Percentiles rank a stretch among this genome's conserved stretches.
Evolutionary conservation across 768 basidiomycete genomes (phyloP).

Genomic region (Trametes cinnabarina): DNA sequence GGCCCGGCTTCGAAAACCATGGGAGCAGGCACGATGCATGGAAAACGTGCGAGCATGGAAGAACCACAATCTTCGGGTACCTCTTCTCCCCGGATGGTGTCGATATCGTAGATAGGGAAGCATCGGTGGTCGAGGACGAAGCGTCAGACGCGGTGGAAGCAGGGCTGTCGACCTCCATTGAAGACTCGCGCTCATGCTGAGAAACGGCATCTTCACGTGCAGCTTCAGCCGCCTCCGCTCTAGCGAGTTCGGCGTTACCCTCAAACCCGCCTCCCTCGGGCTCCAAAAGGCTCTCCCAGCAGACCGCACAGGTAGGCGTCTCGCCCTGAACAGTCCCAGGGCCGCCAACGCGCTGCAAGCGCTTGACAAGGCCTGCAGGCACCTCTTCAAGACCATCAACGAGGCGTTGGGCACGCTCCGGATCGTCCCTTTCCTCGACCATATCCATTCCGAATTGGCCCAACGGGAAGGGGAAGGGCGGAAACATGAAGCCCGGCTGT

Average conservation of each 20-base stretch:
- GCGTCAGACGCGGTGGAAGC: not conserved
- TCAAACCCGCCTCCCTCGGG: conserved; percentile 38
- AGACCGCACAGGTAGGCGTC: conserved; percentile 62
- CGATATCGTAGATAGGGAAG: conserved; percentile 7
- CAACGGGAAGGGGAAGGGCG: conserved; percentile 28
- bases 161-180: conserved; percentile 17
- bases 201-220: conserved; percentile 11
- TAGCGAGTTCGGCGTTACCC: conserved; percentile 12
- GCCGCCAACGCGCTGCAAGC: conserved; percentile 54
- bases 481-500: conserved; percentile 23
- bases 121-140: conserved; percentile 11
- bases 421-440: conserved; percentile 51
- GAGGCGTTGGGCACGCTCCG: conserved; percentile 62
- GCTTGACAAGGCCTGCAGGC: conserved; percentile 60
- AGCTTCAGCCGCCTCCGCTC: conserved; percentile 10
- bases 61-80: conserved; percentile 52
- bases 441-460: conserved; percentile 24
- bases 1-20: conserved; percentile 77
- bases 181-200: conserved; percentile 11
- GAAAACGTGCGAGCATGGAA: conserved; percentile 82
- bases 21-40: conserved; percentile 76
- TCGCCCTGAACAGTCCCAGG: conserved; percentile 24
- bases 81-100: conserved; percentile 16
- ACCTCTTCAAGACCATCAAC: conserved; percentile 65
- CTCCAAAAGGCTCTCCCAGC: conserved; percentile 68